These are phyloP conservation scores for Durio zibethinus DNA, from an alignment of 345 rosid species.

Conservation along the genomic window DNA sequence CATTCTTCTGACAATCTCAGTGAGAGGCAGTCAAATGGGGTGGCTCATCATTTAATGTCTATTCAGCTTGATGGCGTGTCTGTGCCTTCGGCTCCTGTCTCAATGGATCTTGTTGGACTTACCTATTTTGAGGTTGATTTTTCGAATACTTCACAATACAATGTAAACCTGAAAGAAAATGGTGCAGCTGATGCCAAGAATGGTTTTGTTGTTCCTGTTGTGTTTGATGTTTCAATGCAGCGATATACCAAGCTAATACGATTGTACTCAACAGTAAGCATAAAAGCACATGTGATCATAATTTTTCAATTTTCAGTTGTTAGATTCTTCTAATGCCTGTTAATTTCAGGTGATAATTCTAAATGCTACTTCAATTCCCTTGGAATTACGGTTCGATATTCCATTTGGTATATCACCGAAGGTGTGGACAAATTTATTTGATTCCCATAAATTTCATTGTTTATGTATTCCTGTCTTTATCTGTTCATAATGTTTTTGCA, in stretches of 20 bases:
- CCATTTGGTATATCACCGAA: slow-evolving; percentile 93
- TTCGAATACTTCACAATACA: slow-evolving; percentile 49
- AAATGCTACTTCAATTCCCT: slow-evolving; percentile 70
- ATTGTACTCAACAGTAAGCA: slow-evolving; percentile 82
- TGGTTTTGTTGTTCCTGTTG: slow-evolving; percentile 84
- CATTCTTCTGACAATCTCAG: slow-evolving; percentile 54
- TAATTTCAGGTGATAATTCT: slow-evolving; percentile 68
- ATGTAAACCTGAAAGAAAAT: slow-evolving; percentile 34
- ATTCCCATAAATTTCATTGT: slow-evolving; percentile 1
- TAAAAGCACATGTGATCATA: slow-evolving; percentile 1
- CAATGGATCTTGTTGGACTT: slow-evolving; percentile 89
- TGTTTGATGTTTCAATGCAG: slow-evolving; percentile 83
- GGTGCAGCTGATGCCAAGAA: slow-evolving; percentile 28
- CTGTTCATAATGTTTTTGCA: not conserved
- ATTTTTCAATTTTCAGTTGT: slow-evolving; percentile 16
- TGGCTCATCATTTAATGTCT: slow-evolving; percentile 68
- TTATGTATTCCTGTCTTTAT: not conserved
- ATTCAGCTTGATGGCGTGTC: slow-evolving; percentile 80
- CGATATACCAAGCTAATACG: slow-evolving; percentile 82
- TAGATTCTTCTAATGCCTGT: slow-evolving; percentile 18
- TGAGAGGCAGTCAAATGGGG: slow-evolving; percentile 60
- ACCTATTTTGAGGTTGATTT: slow-evolving; percentile 86
- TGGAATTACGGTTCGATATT: slow-evolving; percentile 92
- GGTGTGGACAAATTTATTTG: slow-evolving; percentile 38
- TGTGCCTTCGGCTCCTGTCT: slow-evolving; percentile 67